These are phyloP conservation scores for Xylaria hypoxylon DNA, from an alignment of 2,329 filamentous ascomycete species.

Conservation along the genomic window DNA sequence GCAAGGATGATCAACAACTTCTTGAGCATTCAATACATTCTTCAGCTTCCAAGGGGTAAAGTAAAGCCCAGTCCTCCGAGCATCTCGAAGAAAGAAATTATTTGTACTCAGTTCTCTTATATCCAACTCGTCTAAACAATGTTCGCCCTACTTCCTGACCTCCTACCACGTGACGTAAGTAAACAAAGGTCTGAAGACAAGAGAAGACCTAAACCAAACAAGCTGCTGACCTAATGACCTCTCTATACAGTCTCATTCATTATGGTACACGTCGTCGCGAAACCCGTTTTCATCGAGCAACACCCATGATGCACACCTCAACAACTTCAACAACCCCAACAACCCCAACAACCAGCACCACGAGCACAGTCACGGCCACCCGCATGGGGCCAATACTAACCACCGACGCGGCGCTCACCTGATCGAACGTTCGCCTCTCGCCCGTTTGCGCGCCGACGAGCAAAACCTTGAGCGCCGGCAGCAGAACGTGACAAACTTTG, in stretches of 20 bases:
- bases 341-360: conserved; percentile 44
- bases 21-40: conserved; percentile 5
- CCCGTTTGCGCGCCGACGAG: conserved; percentile 81
- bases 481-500: conserved; percentile 85
- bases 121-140: conserved; percentile 52
- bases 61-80: background rate
- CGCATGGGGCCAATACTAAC: conserved; percentile 43
- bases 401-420: conserved; percentile 54
- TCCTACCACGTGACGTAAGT: conserved; percentile 77
- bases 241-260: conserved; percentile 71
- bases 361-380: conserved; percentile 42
- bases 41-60: background rate
- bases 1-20: background rate
- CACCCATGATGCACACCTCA: conserved; percentile 50
- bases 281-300: conserved; percentile 56
- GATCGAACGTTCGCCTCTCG: conserved; percentile 71
- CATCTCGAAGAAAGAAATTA: background rate
- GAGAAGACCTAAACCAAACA: background rate
- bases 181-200: conserved; percentile 20
- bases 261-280: conserved; percentile 78
- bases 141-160: conserved; percentile 73
- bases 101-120: background rate
- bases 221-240: conserved; percentile 18
- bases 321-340: no score
- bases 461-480: conserved; percentile 80